phyloP scores from a whole-genome alignment of 1,284 basidiomycete species.

The Leccinum pseudoinsigne region DNA sequence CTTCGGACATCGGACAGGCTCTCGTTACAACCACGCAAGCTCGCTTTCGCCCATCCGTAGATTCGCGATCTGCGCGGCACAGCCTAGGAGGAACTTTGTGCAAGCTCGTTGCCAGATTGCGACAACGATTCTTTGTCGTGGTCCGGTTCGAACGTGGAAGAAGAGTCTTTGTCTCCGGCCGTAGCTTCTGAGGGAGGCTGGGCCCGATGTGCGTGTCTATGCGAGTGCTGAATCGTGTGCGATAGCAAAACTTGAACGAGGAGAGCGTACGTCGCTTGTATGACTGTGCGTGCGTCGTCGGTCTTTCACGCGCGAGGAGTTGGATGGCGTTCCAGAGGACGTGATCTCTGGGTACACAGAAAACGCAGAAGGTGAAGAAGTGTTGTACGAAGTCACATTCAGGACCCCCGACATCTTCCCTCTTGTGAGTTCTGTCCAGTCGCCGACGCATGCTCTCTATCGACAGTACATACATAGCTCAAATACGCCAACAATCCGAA shows the following conservation, averaged over 20 bases:
- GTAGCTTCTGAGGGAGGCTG: too few relatives aligned
- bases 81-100: too few relatives aligned
- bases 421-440: slow-evolving; percentile 46
- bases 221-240: not conserved
- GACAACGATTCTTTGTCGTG: too few relatives aligned
- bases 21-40: too few relatives aligned
- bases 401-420: slow-evolving; percentile 73
- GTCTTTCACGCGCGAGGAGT: too few relatives aligned
- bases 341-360: slow-evolving; percentile 31
- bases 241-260: slow-evolving; percentile 83
- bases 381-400: slow-evolving; percentile 60
- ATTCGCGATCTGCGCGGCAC: too few relatives aligned
- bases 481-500: slow-evolving; percentile 72
- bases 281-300: slow-evolving; percentile 10
- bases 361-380: slow-evolving; percentile 19
- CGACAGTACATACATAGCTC: slow-evolving; percentile 45
- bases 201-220: not conserved
- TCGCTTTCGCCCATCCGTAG: too few relatives aligned
- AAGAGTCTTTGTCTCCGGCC: too few relatives aligned
- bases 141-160: too few relatives aligned
- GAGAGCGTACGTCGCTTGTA: slow-evolving; percentile 54
- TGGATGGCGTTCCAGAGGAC: too few relatives aligned
- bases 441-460: not conserved
- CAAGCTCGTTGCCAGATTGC: too few relatives aligned
- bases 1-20: too few relatives aligned